These are phyloP conservation scores for Solanum hybrid DNA, from an alignment of 305 asterid species.

Conservation along the genomic window DNA sequence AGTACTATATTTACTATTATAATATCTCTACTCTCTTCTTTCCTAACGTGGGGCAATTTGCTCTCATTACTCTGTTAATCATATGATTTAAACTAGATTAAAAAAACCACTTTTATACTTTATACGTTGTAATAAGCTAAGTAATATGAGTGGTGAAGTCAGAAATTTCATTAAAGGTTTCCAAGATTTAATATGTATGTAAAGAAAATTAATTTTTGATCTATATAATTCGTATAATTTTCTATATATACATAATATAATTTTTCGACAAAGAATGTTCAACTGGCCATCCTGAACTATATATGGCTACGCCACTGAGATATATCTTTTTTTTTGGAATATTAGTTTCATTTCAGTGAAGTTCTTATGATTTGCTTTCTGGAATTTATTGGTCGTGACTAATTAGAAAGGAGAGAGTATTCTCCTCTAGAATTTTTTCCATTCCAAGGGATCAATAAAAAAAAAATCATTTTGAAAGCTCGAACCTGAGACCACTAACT, in stretches of 20 bases:
- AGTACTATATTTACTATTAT: neutral
- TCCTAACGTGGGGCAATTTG: neutral
- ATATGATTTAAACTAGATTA: neutral
- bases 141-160: too few relatives aligned
- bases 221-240: too few relatives aligned
- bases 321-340: neutral
- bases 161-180: too few relatives aligned
- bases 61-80: neutral
- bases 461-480: neutral
- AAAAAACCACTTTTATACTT: neutral
- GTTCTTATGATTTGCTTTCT: neutral
- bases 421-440: too few relatives aligned
- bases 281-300: neutral
- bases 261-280: neutral
- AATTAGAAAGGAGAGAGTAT: neutral
- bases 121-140: neutral
- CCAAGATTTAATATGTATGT: too few relatives aligned
- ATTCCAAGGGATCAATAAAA: neutral
- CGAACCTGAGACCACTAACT: neutral
- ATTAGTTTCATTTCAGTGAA: neutral
- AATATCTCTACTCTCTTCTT: neutral
- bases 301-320: too few relatives aligned
- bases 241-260: too few relatives aligned
- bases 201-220: too few relatives aligned
- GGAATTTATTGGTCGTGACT: neutral